phyloP scores from a whole-genome alignment of 352 stramenopile species.

The Globisporangium mamillatum region DNA sequence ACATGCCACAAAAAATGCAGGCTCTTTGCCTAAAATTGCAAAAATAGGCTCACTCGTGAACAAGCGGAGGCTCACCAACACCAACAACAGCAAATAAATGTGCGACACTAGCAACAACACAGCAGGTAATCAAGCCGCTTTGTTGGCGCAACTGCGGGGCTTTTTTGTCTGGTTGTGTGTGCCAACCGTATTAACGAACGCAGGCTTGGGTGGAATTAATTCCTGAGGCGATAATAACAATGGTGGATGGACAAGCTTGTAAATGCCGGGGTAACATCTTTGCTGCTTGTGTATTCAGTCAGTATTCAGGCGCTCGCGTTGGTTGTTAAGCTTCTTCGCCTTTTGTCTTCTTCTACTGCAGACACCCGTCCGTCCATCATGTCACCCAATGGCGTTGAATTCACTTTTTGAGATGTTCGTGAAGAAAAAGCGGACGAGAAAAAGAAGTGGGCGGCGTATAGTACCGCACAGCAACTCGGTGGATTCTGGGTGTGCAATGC shows the following conservation, averaged over 20 bases:
- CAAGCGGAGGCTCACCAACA: not conserved
- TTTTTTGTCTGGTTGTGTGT: not conserved
- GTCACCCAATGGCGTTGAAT: not conserved
- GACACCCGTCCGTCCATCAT: not conserved
- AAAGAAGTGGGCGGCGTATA: not conserved
- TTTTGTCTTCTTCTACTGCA: not conserved
- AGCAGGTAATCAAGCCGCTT: not conserved
- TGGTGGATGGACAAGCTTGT: not conserved
- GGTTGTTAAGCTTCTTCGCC: not conserved
- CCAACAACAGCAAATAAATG: not conserved
- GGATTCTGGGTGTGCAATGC: not conserved
- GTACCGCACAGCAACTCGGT: not conserved
- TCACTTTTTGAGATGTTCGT: not conserved
- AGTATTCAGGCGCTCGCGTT: not conserved
- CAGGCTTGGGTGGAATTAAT: not conserved
- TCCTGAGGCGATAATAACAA: not conserved
- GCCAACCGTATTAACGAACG: not conserved
- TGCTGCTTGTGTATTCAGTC: not conserved
- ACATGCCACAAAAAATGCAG: not conserved
- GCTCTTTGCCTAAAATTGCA: not conserved
- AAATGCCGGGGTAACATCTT: not conserved
- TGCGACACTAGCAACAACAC: not conserved
- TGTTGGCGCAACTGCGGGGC: not conserved
- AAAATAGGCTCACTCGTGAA: too few species aligned
- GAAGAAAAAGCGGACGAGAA: conserved; percentile 1